These are phyloP conservation scores for Geosmithia putterillii DNA, from an alignment of 2,329 filamentous ascomycete genomes.

Conservation along the genomic window DNA sequence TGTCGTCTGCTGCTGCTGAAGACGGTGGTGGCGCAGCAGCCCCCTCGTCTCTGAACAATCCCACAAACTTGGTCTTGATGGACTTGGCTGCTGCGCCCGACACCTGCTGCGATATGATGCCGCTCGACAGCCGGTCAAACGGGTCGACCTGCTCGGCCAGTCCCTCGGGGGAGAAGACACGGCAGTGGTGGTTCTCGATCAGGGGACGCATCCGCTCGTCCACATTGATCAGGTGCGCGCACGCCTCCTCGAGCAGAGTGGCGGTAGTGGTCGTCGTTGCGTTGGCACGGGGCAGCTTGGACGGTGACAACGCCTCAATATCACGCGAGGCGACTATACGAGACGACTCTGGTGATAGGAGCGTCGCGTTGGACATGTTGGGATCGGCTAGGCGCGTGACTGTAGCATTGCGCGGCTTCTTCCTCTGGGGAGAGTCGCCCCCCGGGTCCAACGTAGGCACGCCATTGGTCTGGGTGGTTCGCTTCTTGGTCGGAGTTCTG, in stretches of 20 bases:
- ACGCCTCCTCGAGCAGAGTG: conserved; percentile 63
- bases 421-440: too few relatives aligned
- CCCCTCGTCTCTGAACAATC: not conserved
- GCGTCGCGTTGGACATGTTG: conserved; percentile 52
- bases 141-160: conserved; percentile 81
- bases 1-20: not conserved
- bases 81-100: conserved; percentile 82
- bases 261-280: conserved; percentile 43
- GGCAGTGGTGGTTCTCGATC: conserved; percentile 64
- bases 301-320: conserved; percentile 31
- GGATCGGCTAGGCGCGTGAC: conserved; percentile 49
- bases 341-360: conserved; percentile 61
- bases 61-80: conserved; percentile 77
- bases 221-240: conserved; percentile 58
- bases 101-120: conserved; percentile 94
- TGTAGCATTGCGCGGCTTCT: conserved; percentile 25
- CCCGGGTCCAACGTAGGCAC: too few relatives aligned
- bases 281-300: conserved; percentile 18
- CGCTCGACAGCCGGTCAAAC: conserved; percentile 69
- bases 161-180: conserved; percentile 68
- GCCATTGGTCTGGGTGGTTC: conserved; percentile 8
- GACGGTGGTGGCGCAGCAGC: not conserved
- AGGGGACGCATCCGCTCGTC: conserved; percentile 62
- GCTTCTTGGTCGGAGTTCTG: conserved; percentile 18
- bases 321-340: conserved; percentile 42